Percentiles rank a stretch among this genome's conserved stretches.
phyloP scores from a whole-genome alignment of 73 alveolate genomes.

The Tetrahymena borealis region DNA sequence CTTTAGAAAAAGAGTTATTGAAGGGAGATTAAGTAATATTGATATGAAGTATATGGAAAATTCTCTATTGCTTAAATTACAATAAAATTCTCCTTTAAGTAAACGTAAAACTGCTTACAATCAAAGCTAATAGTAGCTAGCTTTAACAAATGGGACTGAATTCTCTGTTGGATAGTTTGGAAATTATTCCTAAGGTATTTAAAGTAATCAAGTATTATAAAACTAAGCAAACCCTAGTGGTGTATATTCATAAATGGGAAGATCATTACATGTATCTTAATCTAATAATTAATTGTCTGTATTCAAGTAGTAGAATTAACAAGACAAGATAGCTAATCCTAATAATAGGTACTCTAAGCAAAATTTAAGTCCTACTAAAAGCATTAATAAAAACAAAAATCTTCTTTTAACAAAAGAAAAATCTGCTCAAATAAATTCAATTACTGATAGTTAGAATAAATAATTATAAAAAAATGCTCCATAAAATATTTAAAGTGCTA shows the following conservation, averaged over 20 bases:
- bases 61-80: conserved; percentile 11
- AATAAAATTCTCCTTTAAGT: neutral
- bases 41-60: conserved; percentile 46
- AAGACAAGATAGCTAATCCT: neutral
- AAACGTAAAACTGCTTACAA: neutral
- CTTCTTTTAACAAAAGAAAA: neutral
- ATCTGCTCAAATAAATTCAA: neutral
- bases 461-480: too few species aligned
- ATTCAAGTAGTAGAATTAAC: neutral
- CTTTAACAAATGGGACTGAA: neutral
- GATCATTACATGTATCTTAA: neutral
- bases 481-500: too few species aligned
- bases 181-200: neutral
- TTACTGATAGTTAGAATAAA: neutral
- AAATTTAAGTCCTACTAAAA: neutral
- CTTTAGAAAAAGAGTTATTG: conserved; percentile 82
- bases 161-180: neutral
- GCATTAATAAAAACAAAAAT: neutral
- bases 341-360: neutral
- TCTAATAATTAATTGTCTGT: neutral
- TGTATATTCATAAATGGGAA: neutral
- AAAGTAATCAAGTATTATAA: neutral
- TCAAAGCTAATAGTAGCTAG: neutral
- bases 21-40: conserved; percentile 69
- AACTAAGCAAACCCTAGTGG: neutral